Evolutionary conservation across 192 early-diverging fungal species (phyloP), one percentile per base, ranked within the genome.

Genomic region (Dispira simplex): DNA sequence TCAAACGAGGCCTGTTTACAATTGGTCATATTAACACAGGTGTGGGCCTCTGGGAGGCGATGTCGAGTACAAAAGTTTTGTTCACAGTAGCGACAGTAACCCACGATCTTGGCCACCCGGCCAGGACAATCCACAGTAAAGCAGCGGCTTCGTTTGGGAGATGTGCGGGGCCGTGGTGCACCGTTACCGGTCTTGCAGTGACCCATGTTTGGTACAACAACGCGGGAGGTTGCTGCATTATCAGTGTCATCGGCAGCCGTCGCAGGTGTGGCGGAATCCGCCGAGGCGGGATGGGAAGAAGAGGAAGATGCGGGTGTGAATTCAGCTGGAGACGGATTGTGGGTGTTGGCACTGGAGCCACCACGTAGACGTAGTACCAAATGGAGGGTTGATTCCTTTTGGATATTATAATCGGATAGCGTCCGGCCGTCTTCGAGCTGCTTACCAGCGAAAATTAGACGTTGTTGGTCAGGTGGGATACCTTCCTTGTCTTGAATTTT

Each of bases 401-500:
- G 87, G 71, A 87, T 87, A 75, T 89, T 87, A 76, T 89, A 87
- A 70, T 89, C 87, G 14, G 75, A 77, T 0, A 89, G 73, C 0
- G 75, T 71, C 53, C 86, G 83, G 53, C 83, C 87, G 66, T 89
- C 87, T 65, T 89, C 86, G n/a, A 89, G 75, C 75, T 89, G 87
- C 77, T 89, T 89, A 54, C 87, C 87, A 26, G 87, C 87, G 54
- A 89, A 89, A 53, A 89, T 87, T 13, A 89, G 79, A 52, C 87
- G 83, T 70, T 88, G 88, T 73, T 90, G 88, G 71, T 90, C 87
- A 62, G 87, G 87, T n/a, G 87, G 88, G 49, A 89, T 90, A 32
- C 89, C 89, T 75, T 91, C 89, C 79, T 88, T 90, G 64, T 90
- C 84, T 73, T 88, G 86, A 60, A 90, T 90, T 79, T 87, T 88